Evolutionary conservation across 2,329 filamentous ascomycete genomes (phyloP), one percentile per base, ranked within the genome.

Genomic region (Colletotrichum tropicale): DNA sequence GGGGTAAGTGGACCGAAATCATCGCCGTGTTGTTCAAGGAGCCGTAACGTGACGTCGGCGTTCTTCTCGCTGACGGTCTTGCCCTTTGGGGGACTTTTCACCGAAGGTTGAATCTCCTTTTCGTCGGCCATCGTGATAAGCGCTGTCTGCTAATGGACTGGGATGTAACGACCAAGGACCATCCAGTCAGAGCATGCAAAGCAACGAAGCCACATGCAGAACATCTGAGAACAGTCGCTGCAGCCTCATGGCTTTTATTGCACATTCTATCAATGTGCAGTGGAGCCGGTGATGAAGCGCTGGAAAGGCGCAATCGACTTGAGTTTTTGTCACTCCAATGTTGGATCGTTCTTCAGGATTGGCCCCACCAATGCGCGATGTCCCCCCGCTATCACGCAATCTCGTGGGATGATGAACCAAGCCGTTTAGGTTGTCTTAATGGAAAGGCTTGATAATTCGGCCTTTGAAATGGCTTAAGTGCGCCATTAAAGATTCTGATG

Each of bases 31-130:
- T 83, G 75, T 72, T 86, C 82, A 16, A 86, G 76, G 6, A 86
- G 70, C 0, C 80, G 79, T 9, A 85, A 73, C 2, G 84, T 85
- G n/a, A 81, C 83, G 72, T 85, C 84, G 18, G 84, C 84, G 67
- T 83, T 81, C 65, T 82, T 81, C 64, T 76, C 74, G 16, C 55
- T 38, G 12, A 78, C 76, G 1, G 72, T 75, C 60, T 68, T 75
- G 15, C 58, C 72, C 28, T 75, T 75, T 13, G 58, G 43, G 8
- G 56, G 18, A 21, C 34, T 32, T n/a, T 24, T 69, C 21, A 70
- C 70, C 8, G 69, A 48, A 10, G 36, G 74, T 8, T 66, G 36
- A 18, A 21, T 15, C 56, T 30, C 55, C 15, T 73, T 76, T 15
- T 73, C 74, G 55, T 73, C 65, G n/a, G 74, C 64, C 74, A 76